Evolutionary conservation across 1,139 yeast genomes (phyloP), one percentile per base, ranked within the genome.

Genomic region (Oligophagozyma castellii): DNA sequence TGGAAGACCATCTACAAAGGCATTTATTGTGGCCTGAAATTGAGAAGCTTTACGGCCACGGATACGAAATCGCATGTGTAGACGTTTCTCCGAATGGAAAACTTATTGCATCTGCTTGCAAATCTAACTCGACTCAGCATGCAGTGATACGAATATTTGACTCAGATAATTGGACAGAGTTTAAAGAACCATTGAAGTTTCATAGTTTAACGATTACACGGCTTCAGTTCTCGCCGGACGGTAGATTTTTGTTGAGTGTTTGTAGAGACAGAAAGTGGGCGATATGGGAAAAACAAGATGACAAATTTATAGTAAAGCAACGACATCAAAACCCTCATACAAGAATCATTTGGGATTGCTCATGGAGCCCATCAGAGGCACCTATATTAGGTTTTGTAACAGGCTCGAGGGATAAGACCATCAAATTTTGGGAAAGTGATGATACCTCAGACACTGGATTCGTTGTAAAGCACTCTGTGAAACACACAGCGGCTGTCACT

Each of bases 31-130:
- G 92, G 74, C 98, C 98, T 0, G 99, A 92, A 50, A 58, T 76
- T 31, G 98, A 92, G 46, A 92, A 92, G 51, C 58, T 92, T 28
- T 92, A 89, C 47, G 98, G 98, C 1, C 99, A 92, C 53, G 99
- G 99, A 10, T 92, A 84, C 55, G 99, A 92, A 53, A 73, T 86
- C 27, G 71, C 84, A 0, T 67, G 93, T 26, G 65, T 86, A 29
- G 93, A 81, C 30, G 67, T 74, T 1, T 69, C 81, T 3, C 73
- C 76, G 10, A 73, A 68, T 43, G 68, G 72, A n/a, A 53, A 56
- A 22, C 53, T 78, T 19, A 65, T 86, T 28, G 95, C 94, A 2
- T 73, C 93, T 6, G 81, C 95, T n/a, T 89, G 96, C 59, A 70
- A 75, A 37, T 86, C 96, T 6, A 89, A 89, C 51, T 70, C 73